Conservation (phyloP, 148 eudicot genomes). For the Gaultheria prostrata region DNA sequence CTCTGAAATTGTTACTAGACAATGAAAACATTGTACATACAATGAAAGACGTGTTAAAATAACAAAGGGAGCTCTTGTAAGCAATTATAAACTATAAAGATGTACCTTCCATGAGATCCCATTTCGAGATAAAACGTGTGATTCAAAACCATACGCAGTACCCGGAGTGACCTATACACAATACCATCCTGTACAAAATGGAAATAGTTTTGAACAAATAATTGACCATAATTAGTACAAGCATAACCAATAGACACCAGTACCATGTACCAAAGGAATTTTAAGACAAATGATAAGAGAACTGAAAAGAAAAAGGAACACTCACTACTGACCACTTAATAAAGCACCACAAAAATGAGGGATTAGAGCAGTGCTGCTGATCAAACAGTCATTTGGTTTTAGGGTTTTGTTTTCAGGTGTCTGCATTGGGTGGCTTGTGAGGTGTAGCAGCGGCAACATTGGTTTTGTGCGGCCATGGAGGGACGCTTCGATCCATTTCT, state of each 20-base stretch:
- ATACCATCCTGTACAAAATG: slow-evolving; percentile 34
- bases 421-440: no score
- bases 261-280: background rate
- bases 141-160: slow-evolving; percentile 34
- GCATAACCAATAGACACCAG: background rate
- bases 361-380: background rate
- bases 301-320: background rate
- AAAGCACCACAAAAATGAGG: slow-evolving; percentile 1
- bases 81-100: background rate
- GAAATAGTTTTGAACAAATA: background rate
- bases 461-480: no score
- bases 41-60: background rate
- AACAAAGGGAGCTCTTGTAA: background rate
- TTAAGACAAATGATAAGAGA: background rate
- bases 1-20: background rate
- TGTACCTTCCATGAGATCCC: slow-evolving; percentile 28
- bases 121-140: slow-evolving; percentile 18
- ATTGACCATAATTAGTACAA: background rate
- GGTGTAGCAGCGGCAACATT: no score
- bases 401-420: no score
- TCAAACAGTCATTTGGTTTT: background rate
- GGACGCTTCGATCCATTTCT: no score
- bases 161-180: slow-evolving; percentile 40
- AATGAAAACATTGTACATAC: background rate
- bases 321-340: background rate